These are phyloP conservation scores for Polyporus tsugae DNA, from an alignment of 1,284 basidiomycete species.

Conservation along the genomic window DNA sequence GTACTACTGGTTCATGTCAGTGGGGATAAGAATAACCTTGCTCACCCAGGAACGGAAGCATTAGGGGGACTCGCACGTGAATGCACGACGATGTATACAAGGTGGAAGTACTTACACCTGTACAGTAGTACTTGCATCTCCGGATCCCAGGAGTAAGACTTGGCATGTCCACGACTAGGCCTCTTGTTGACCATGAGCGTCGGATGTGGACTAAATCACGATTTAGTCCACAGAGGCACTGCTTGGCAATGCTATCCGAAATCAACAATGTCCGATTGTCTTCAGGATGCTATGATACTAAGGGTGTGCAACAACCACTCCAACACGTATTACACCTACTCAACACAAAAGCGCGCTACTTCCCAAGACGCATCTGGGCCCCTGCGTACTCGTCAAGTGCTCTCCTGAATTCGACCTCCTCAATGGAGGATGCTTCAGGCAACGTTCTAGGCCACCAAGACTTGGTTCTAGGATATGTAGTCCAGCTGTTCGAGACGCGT, in stretches of 20 bases:
- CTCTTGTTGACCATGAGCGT: not conserved
- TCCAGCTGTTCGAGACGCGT: slow-evolving; percentile 17
- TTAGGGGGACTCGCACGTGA: not conserved
- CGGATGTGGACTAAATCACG: not conserved
- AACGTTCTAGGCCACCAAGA: slow-evolving; percentile 21
- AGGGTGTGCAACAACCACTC: slow-evolving; percentile 6
- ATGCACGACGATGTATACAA: not conserved
- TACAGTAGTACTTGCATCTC: not conserved
- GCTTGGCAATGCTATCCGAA: not conserved
- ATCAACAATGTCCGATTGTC: slow-evolving; percentile 10
- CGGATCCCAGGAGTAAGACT: not conserved
- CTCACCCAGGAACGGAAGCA: not conserved
- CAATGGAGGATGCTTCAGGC: slow-evolving; percentile 42
- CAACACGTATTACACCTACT: slow-evolving; percentile 25
- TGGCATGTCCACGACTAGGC: not conserved
- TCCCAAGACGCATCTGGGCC: slow-evolving; percentile 80
- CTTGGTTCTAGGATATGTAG: slow-evolving; percentile 16
- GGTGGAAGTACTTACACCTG: not conserved
- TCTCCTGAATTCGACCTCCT: slow-evolving; percentile 64
- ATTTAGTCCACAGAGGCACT: not conserved
- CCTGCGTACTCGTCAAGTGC: slow-evolving; percentile 74
- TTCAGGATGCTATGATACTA: slow-evolving; percentile 1
- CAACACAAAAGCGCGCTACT: slow-evolving; percentile 48
- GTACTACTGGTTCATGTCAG: not conserved
- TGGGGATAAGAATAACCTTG: slow-evolving; percentile 4